phyloP scores from a whole-genome alignment of 2,329 filamentous ascomycete species.

The Ascocoryne sarcoides region DNA sequence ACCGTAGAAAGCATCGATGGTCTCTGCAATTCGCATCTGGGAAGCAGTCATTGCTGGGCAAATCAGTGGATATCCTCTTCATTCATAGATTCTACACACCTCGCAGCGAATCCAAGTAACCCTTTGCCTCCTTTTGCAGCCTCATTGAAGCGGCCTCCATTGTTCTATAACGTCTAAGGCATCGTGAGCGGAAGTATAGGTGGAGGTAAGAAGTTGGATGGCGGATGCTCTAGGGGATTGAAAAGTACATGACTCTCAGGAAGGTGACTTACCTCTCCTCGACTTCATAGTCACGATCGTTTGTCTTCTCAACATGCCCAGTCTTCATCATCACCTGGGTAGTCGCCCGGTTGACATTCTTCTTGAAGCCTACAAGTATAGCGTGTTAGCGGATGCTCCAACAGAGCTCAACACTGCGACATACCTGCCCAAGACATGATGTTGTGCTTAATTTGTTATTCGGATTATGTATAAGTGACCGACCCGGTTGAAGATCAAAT shows the following conservation, averaged over 20 bases:
- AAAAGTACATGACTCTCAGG: background rate
- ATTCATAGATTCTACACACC: constrained; percentile 38
- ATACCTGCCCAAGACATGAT: constrained; percentile 42
- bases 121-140: constrained; percentile 95
- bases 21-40: constrained; percentile 98
- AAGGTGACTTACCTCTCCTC: constrained; percentile 66
- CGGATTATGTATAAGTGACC: no score
- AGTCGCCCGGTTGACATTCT: constrained; percentile 96
- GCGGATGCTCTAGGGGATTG: background rate
- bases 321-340: constrained; percentile 99
- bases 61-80: constrained; percentile 7
- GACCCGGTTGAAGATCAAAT: no score
- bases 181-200: constrained; percentile 3
- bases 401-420: constrained; percentile 6
- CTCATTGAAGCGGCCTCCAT: constrained; percentile 93
- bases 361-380: constrained; percentile 66
- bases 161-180: constrained; percentile 75
- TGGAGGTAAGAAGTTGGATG: constrained; percentile 2
- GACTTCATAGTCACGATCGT: constrained; percentile 96
- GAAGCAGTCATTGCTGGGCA: constrained; percentile 87
- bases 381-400: background rate
- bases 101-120: constrained; percentile 91
- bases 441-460: no score
- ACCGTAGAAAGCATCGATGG: constrained; percentile 98
- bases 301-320: constrained; percentile 97